These are phyloP conservation scores for Boletus reticuloceps DNA, from an alignment of 768 basidiomycete species.

Conservation along the genomic window DNA sequence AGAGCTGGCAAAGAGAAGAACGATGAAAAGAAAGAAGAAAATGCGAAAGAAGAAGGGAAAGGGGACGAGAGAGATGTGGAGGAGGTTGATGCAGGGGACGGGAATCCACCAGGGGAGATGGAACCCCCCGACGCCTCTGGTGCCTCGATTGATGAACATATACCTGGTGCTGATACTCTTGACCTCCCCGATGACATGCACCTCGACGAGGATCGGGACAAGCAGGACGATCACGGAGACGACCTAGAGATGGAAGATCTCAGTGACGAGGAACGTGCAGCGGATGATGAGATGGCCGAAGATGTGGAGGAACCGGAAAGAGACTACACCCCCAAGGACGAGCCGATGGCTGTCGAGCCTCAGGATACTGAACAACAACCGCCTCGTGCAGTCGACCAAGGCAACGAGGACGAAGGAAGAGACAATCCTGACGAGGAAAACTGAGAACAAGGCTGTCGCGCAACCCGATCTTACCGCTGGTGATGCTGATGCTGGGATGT, in stretches of 20 bases:
- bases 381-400: slow-evolving; percentile 17
- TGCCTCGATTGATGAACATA: slow-evolving; percentile 69
- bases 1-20: slow-evolving; percentile 32
- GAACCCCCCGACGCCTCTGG: slow-evolving; percentile 51
- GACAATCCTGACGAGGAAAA: slow-evolving; percentile 31
- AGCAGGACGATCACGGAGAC: slow-evolving; percentile 26
- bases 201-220: slow-evolving; percentile 40
- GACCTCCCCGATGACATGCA: slow-evolving; percentile 89
- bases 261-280: slow-evolving; percentile 28
- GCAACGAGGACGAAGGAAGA: slow-evolving; percentile 19
- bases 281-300: slow-evolving; percentile 32
- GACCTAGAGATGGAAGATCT: slow-evolving; percentile 36
- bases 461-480: slow-evolving; percentile 37
- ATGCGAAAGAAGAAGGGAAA: slow-evolving; percentile 24
- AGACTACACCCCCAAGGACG: slow-evolving; percentile 12
- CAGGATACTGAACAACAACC: slow-evolving; percentile 22
- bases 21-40: slow-evolving; percentile 35
- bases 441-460: slow-evolving; percentile 27
- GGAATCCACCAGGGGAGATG: slow-evolving; percentile 43
- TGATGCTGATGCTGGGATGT: slow-evolving; percentile 19
- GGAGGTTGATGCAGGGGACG: slow-evolving; percentile 10
- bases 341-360: slow-evolving; percentile 22
- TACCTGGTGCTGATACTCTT: slow-evolving; percentile 78
- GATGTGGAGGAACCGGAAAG: slow-evolving; percentile 3
- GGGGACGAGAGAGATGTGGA: slow-evolving; percentile 30